Percentiles rank a stretch among this genome's conserved stretches.
Conservation (phyloP, 2,329 filamentous ascomycete genomes). For the Huntiella savannae region DNA sequence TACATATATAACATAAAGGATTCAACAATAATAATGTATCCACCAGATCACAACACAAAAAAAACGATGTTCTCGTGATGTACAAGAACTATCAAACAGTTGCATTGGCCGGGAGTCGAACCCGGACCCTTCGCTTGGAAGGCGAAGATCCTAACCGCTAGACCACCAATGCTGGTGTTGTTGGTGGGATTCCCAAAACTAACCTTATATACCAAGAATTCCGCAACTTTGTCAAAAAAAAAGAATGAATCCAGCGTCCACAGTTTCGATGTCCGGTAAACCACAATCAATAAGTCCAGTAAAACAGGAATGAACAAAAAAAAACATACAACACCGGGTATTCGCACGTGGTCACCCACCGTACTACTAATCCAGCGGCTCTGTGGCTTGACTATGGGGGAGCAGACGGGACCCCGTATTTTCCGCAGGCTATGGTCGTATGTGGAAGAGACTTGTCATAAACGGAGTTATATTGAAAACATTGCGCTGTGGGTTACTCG, state of each 20-base stretch:
- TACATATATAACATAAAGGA: too few species aligned
- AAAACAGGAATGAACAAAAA: background rate
- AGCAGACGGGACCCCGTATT: conserved; percentile 5
- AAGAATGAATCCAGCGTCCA: too few species aligned
- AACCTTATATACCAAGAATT: too few species aligned
- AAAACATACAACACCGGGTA: conserved; percentile 2
- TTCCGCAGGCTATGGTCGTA: conserved; percentile 4
- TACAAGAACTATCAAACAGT: too few species aligned
- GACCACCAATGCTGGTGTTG: conserved; percentile 8
- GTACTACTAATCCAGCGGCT: conserved; percentile 2
- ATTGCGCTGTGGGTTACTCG: too few species aligned
- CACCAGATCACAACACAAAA: too few species aligned
- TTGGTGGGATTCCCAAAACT: background rate
- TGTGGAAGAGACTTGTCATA: background rate
- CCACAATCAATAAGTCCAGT: too few species aligned
- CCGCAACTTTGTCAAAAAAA: too few species aligned
- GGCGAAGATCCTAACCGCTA: conserved; percentile 13
- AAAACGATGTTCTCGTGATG: too few species aligned
- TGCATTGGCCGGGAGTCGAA: conserved; percentile 12
- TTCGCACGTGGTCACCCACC: conserved; percentile 1
- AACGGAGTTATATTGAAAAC: too few species aligned
- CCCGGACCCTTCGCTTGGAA: conserved; percentile 13
- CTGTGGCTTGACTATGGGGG: conserved; percentile 4
- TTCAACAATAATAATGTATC: too few species aligned
- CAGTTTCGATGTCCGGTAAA: too few species aligned